These are phyloP conservation scores for Coniosporium tulheliwenetii DNA, from an alignment of 2,329 filamentous ascomycete species.

Conservation along the genomic window DNA sequence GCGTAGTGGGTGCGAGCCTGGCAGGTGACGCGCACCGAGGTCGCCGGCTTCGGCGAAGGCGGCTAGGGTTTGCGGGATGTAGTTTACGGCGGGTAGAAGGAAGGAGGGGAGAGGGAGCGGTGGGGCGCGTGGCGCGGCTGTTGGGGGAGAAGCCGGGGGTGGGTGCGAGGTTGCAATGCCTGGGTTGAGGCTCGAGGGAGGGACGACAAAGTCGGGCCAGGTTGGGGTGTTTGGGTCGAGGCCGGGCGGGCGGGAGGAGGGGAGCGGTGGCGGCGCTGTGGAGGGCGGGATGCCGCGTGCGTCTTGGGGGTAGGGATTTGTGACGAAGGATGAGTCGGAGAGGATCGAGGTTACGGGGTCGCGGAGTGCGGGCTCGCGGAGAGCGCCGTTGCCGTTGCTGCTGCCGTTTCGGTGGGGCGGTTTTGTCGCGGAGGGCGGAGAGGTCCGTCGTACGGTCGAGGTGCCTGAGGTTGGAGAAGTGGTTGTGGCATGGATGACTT, in stretches of 20 bases:
- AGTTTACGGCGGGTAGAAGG: constrained; percentile 64
- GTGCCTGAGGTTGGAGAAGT: constrained; percentile 5
- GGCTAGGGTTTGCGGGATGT: constrained; percentile 63
- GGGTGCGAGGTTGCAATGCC: constrained; percentile 11
- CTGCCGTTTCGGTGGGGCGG: constrained; percentile 7
- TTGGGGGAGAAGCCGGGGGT: constrained; percentile 22
- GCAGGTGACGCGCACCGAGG: constrained; percentile 60
- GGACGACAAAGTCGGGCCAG: constrained; percentile 12
- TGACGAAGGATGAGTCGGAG: constrained; percentile 34
- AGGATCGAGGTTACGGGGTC: constrained; percentile 32
- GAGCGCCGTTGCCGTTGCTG: constrained; percentile 2
- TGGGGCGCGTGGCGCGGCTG: no score
- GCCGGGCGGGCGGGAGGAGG: not conserved
- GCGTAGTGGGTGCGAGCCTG: constrained; percentile 78
- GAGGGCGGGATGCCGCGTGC: constrained; percentile 24
- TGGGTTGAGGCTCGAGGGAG: constrained; percentile 15
- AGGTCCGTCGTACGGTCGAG: constrained; percentile 4
- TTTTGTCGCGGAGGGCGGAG: not conserved
- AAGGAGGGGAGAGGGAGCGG: constrained; percentile 39
- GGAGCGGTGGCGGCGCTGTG: constrained; percentile 13
- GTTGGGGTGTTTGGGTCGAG: constrained; percentile 20
- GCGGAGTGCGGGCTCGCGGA: constrained; percentile 21
- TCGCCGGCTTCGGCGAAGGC: constrained; percentile 66
- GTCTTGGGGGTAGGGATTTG: constrained; percentile 28
- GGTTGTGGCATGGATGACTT: constrained; percentile 20